These are phyloP conservation scores for Fusarium sp. DNA, from an alignment of 2,329 filamentous ascomycete species.

Conservation along the genomic window DNA sequence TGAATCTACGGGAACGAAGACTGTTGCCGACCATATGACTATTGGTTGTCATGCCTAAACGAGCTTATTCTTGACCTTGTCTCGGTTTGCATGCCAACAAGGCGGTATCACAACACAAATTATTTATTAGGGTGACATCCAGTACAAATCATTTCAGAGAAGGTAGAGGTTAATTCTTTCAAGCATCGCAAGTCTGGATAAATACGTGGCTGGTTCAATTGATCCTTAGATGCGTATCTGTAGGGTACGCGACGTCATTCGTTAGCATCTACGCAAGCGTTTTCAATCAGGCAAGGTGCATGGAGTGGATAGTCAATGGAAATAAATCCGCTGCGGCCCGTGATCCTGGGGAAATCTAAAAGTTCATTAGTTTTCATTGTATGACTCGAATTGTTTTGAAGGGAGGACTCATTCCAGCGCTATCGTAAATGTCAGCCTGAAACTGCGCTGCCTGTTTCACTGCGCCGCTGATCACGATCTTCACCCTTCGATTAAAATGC, in stretches of 20 bases:
- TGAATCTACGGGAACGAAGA: rapidly evolving
- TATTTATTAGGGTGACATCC: neutral
- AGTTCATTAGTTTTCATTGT: neutral
- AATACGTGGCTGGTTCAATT: neutral
- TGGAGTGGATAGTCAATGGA: neutral
- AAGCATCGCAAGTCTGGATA: no score
- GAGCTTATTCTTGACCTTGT: neutral
- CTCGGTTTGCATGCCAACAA: neutral
- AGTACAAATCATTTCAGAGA: rapidly evolving
- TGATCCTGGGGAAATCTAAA: neutral
- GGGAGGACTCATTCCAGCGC: conserved; percentile 1
- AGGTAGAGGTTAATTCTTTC: rapidly evolving
- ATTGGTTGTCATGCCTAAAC: no score
- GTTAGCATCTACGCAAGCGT: neutral
- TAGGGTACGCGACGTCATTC: neutral
- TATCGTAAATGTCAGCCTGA: neutral
- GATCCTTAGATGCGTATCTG: neutral
- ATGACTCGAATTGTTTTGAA: neutral
- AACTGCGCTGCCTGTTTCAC: conserved; percentile 10
- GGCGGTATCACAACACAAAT: neutral
- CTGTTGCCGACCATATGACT: neutral
- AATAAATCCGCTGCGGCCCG: neutral
- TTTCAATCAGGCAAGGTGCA: neutral
- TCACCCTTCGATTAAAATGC: neutral
- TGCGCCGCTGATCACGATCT: neutral